A percentile compares a stretch with the other conserved stretches of the same genome.
Evolutionary conservation across 2,329 filamentous ascomycete genomes (phyloP).

Genomic region (Colletotrichum higginsianum): DNA sequence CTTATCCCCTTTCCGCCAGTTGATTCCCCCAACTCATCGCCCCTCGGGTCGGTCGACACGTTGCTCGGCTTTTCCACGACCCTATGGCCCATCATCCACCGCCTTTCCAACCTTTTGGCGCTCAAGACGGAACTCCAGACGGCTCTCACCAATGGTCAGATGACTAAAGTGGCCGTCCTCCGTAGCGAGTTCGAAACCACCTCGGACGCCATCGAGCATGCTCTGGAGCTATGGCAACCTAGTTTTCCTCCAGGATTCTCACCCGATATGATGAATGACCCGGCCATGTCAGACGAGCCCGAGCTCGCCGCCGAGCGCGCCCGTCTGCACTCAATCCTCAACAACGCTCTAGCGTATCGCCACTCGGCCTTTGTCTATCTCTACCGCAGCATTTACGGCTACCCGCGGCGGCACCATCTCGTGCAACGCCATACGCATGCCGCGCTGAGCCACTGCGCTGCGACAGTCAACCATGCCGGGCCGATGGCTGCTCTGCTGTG

Average conservation of each 20-base stretch:
- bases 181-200: conserved; percentile 66
- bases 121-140: conserved; percentile 67
- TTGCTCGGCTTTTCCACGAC: conserved; percentile 74
- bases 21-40: conserved; percentile 62
- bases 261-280: conserved; percentile 44
- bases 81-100: conserved; percentile 75
- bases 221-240: conserved; percentile 70
- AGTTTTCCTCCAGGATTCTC: conserved; percentile 59
- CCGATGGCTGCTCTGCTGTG: conserved; percentile 76
- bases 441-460: conserved; percentile 67
- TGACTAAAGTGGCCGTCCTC: conserved; percentile 62
- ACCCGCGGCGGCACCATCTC: conserved; percentile 60
- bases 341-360: conserved; percentile 73
- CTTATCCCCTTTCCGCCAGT: conserved; percentile 63
- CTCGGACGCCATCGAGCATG: conserved; percentile 68
- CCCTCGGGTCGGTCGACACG: conserved; percentile 69
- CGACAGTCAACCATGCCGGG: conserved; percentile 68
- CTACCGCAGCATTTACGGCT: conserved; percentile 68
- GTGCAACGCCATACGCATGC: conserved; percentile 69
- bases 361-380: conserved; percentile 72
- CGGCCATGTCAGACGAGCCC: conserved; percentile 45
- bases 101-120: conserved; percentile 68
- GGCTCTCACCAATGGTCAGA: conserved; percentile 58
- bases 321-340: conserved; percentile 67
- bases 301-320: conserved; percentile 54